Conservation (phyloP, 129 eudicot genomes). For the Tagetes patula region DNA sequence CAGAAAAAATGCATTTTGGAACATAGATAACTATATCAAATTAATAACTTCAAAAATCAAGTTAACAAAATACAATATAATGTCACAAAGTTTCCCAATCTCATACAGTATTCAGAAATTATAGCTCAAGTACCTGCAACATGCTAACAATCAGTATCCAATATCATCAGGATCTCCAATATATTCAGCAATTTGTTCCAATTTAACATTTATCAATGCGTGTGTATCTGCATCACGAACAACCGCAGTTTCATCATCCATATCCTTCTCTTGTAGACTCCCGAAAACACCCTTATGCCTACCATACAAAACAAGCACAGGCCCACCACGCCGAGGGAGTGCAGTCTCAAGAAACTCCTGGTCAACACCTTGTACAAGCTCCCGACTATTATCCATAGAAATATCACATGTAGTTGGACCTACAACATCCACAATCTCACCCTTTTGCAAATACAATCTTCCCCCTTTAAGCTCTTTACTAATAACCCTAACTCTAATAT, state of each 20-base stretch:
- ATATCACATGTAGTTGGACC: slow-evolving; percentile 83
- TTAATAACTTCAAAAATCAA: slow-evolving; percentile 6
- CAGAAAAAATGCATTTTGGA: background rate
- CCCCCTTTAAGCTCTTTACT: slow-evolving; percentile 77
- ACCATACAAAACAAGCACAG: slow-evolving; percentile 73
- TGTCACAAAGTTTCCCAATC: slow-evolving; percentile 12
- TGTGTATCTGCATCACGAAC: slow-evolving; percentile 84
- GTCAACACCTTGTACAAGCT: slow-evolving; percentile 76
- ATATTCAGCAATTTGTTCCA: slow-evolving; percentile 91
- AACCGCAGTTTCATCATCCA: slow-evolving; percentile 71
- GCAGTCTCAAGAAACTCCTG: slow-evolving; percentile 80
- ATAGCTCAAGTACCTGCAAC: slow-evolving; percentile 26
- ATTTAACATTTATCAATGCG: slow-evolving; percentile 54
- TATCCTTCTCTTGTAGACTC: slow-evolving; percentile 60
- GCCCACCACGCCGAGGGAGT: slow-evolving; percentile 77
- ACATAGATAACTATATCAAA: background rate
- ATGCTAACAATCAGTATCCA: slow-evolving; percentile 52
- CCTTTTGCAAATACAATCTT: slow-evolving; percentile 67
- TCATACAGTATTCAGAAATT: slow-evolving; percentile 3
- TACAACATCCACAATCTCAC: slow-evolving; percentile 83
- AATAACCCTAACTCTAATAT: slow-evolving; percentile 71
- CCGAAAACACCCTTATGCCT: slow-evolving; percentile 87
- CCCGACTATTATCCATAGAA: slow-evolving; percentile 66
- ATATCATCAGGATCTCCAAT: slow-evolving; percentile 77
- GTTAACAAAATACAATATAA: background rate